Evolutionary conservation across 257 asterid genomes (phyloP).

Genomic region (Eustoma russellianum): DNA sequence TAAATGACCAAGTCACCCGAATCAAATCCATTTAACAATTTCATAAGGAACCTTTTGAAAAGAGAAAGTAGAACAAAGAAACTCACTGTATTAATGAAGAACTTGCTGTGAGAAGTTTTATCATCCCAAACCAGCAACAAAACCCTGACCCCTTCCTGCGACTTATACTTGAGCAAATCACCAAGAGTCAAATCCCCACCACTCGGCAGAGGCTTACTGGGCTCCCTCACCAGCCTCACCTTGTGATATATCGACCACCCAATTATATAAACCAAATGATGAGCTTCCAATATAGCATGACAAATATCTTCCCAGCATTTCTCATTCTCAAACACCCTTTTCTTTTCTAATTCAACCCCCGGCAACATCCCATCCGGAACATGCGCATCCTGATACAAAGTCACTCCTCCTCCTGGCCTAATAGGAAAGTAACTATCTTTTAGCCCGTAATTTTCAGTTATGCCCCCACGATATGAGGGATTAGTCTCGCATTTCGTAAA

Average conservation of each 20-base stretch:
- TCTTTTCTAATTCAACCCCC: constrained; percentile 38
- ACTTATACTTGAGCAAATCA: constrained; percentile 75
- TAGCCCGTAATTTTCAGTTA: constrained; percentile 35
- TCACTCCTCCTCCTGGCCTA: constrained; percentile 68
- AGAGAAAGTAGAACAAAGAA: constrained; percentile 8
- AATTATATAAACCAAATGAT: constrained; percentile 55
- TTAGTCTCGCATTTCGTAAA: constrained; percentile 49
- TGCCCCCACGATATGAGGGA: constrained; percentile 30
- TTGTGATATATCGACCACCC: constrained; percentile 77
- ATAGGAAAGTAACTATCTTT: constrained; percentile 63
- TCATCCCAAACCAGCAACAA: constrained; percentile 96
- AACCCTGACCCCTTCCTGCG: constrained; percentile 95
- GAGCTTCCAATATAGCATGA: constrained; percentile 67
- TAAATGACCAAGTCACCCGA: too few species aligned
- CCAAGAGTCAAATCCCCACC: constrained; percentile 85
- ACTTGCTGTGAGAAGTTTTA: constrained; percentile 85
- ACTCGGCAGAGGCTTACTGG: constrained; percentile 56
- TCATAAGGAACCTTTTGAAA: too few species aligned
- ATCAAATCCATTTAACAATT: too few species aligned
- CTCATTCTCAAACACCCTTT: constrained; percentile 28
- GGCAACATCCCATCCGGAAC: constrained; percentile 63
- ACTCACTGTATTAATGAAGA: constrained; percentile 63
- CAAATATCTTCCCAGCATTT: constrained; percentile 86
- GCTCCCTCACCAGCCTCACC: constrained; percentile 71
- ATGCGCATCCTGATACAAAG: constrained; percentile 74